Base-by-base conservation (phyloP, 257 asterid genomes). In the Lycium ferocissimum region DNA sequence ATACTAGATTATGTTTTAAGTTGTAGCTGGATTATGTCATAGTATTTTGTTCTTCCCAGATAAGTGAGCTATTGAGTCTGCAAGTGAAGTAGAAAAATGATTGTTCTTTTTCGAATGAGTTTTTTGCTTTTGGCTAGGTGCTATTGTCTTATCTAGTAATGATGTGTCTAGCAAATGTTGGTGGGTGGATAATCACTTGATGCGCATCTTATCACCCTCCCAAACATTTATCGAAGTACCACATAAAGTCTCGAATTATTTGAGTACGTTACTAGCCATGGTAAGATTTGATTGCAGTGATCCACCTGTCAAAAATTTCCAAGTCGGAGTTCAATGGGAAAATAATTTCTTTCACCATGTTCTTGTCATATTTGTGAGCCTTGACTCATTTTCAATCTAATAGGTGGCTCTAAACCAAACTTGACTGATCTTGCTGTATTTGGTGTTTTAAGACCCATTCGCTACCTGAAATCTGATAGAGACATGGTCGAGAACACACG, bases 151-250 rank as follows among this genome's bases (percentile, higher is more conserved):
- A 35, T 54, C 54, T 82, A 81, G 79, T 83, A 69, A 67, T 76
- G 3, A 53, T 82, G 61, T 65, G 56, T 84, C 85, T 85, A 83
- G 13, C 83, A 76, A 70, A 33, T 94, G 90, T 91, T 95, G 99
- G 90, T 96, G 98, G 99, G 99, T 96, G 91, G 99, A 96, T 88
- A 86, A 87, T 83, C 99, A 94, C 90, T 88, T 96, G 94, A 97
- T 96, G 86, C 98, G 93, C 87, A 67, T 95, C 51, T 84, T 96
- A 56, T 94, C 99, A 6, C 98, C 98, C 10, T 26, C 33, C 33
- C 33, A 26, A 96, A 96, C 88, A 93, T 96, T 79, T 96, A 96
- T 86, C 89, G 98, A 85, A 91, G 56, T 85, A 10, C 98, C 84
- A 86, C 97, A 14, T 98, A 96, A 88, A 98, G 98, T 86, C 94